Base-by-base conservation (phyloP, 2,329 filamentous ascomycete species). In the Penicillium hesseltinei region DNA sequence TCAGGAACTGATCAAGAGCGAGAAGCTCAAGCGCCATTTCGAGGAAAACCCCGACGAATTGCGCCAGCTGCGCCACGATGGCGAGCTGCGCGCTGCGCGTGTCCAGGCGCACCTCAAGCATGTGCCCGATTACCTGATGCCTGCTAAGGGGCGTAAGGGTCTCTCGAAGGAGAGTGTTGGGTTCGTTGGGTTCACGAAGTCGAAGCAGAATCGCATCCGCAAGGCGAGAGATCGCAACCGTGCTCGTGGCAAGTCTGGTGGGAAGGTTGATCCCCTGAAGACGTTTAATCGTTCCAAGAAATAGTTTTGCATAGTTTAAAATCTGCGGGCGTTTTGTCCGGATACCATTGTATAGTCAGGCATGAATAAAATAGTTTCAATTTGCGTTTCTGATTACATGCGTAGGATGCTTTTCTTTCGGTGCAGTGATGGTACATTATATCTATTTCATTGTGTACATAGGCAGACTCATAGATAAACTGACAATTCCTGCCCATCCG, bases 31-130 rank as follows among this genome's bases (percentile, higher is more conserved):
- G 76, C 84, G 92, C 51, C 91, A 97, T 79, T 99, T 97, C 69
- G 94, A 97, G 72, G 94, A 99, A 75, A 97, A 99, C 73, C 94
- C 94, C 0, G 86, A 88, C 33, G 93, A 97, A 71, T 78, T 97
- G 62, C 85, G 86, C 38, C 91, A 96, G 71, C 80, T 97, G 64
- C 85, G 93, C 27, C 94, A 99, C 71, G 94, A 99, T 71, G 88
- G 88, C 38, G 93, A 97, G 73, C 81, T 96, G 56, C 84, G 92
- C 59, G 87, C 92, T 25, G 91, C 92, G 15, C 82, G 90, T 58
- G 87, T 92, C 45, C 92, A 97, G 75, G 84, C 89, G 8, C 94
- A 99, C 79, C 79, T 99, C 63, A 95, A 91, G 76, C 91, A 97
- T 73, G 90, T 99, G 1, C 94, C 94, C 0, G 92, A 97, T 46